Evolutionary conservation across 371 early-diverging fungal species (phyloP).

Genomic region (Paraphysoderma sedebokerense): DNA sequence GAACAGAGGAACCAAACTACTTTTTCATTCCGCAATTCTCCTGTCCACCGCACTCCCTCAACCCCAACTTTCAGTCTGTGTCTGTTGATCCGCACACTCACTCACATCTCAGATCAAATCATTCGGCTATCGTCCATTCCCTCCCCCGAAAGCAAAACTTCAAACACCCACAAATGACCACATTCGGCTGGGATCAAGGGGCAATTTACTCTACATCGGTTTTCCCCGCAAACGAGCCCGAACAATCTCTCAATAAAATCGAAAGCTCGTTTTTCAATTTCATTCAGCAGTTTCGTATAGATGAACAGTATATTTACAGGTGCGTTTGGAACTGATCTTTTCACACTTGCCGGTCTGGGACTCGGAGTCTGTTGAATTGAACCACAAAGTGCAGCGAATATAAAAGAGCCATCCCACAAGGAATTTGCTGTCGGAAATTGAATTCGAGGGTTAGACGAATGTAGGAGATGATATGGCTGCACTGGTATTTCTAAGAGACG

Average conservation of each 20-base stretch:
- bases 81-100: no score
- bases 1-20: no score
- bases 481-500: neutral
- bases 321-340: slow-evolving; percentile 5
- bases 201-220: slow-evolving; percentile 49
- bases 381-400: neutral
- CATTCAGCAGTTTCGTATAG: slow-evolving; percentile 52
- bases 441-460: neutral
- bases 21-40: no score
- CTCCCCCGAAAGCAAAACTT: no score
- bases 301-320: slow-evolving; percentile 57
- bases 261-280: slow-evolving; percentile 46
- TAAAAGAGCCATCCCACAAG: neutral
- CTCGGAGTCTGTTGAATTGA: neutral
- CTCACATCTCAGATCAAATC: no score
- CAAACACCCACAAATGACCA: no score
- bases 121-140: no score
- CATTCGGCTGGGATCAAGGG: slow-evolving; percentile 68
- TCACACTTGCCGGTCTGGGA: neutral
- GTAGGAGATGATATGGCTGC: neutral
- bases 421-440: neutral
- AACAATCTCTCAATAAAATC: slow-evolving; percentile 29
- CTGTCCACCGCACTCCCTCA: no score
- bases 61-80: no score
- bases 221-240: slow-evolving; percentile 35